Evolutionary conservation across 768 basidiomycete species (phyloP).

Genomic region (Panellus pusillus): DNA sequence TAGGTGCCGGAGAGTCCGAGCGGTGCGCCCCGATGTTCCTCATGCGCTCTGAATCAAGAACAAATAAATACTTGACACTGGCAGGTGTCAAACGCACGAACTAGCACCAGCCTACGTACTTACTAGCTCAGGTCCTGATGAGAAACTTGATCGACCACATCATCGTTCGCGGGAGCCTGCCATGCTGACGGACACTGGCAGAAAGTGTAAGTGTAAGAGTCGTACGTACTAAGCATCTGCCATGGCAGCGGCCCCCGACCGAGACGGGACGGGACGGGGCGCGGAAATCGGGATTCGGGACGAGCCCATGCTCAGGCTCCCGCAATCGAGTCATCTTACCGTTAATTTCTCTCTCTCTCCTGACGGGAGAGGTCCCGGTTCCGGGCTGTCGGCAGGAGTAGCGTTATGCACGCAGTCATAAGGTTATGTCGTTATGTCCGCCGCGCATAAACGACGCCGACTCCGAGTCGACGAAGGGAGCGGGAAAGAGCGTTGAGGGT

Average conservation of each 20-base stretch:
- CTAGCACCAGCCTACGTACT: no score
- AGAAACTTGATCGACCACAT: no score
- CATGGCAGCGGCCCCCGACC: background rate
- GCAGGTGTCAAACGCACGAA: no score
- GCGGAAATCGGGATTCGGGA: background rate
- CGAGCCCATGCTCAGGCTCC: no score
- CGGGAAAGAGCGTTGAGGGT: conserved; percentile 5
- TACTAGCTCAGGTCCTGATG: no score
- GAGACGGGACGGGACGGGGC: background rate
- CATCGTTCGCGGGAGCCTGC: conserved; percentile 6
- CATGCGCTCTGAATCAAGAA: no score
- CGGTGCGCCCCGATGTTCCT: no score
- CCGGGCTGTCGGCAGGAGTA: background rate
- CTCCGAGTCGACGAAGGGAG: background rate
- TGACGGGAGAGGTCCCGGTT: conserved; percentile 1
- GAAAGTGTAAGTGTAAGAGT: background rate
- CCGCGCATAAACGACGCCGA: conserved; percentile 7
- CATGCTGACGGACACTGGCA: no score
- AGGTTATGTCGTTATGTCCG: conserved; percentile 6
- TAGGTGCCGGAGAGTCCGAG: no score
- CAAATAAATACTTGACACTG: no score
- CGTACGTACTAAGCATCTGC: no score
- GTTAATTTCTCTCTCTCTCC: background rate
- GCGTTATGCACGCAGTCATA: background rate
- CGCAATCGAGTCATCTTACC: no score